Conservation (phyloP, 2,329 filamentous ascomycete genomes). For the Apiospora arundinis region DNA sequence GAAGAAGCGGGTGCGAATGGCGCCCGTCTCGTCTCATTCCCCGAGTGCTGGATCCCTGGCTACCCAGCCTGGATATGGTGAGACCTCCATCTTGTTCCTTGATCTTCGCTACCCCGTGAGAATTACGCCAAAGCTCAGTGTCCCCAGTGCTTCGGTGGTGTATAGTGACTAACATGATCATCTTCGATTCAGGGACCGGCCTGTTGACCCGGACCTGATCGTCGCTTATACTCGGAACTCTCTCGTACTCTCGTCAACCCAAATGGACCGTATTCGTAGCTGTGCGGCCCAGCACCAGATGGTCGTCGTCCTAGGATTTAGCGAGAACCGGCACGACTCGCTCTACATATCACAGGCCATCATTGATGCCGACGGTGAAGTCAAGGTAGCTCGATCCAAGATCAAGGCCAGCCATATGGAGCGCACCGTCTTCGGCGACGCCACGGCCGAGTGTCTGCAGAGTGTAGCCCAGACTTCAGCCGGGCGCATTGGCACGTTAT, state of each 20-base stretch:
- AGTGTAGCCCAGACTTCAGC: constrained; percentile 42
- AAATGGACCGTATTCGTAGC: constrained; percentile 45
- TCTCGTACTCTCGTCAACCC: constrained; percentile 36
- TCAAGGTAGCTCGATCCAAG: constrained; percentile 51
- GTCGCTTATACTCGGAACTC: constrained; percentile 43
- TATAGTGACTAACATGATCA: neutral
- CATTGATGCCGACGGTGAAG: constrained; percentile 47
- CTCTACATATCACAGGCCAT: constrained; percentile 55
- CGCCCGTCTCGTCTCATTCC: constrained; percentile 55
- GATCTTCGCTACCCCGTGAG: neutral
- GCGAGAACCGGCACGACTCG: constrained; percentile 44
- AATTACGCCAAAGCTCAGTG: neutral
- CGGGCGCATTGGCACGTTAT: constrained; percentile 49
- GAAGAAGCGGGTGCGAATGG: constrained; percentile 52
- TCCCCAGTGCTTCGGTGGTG: neutral
- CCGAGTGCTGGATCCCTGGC: constrained; percentile 52
- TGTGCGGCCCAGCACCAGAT: constrained; percentile 45
- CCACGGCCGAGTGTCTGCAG: constrained; percentile 43
- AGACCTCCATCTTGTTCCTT: neutral
- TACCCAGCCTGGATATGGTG: constrained; percentile 42
- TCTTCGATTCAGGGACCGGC: constrained; percentile 35
- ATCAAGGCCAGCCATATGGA: constrained; percentile 62
- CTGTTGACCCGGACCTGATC: constrained; percentile 39
- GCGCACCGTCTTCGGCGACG: constrained; percentile 56
- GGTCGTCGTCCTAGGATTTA: constrained; percentile 52